Evolutionary conservation across 306 rosid genomes (phyloP), one percentile per base, ranked within the genome.

Genomic region (Cicer bijugum): DNA sequence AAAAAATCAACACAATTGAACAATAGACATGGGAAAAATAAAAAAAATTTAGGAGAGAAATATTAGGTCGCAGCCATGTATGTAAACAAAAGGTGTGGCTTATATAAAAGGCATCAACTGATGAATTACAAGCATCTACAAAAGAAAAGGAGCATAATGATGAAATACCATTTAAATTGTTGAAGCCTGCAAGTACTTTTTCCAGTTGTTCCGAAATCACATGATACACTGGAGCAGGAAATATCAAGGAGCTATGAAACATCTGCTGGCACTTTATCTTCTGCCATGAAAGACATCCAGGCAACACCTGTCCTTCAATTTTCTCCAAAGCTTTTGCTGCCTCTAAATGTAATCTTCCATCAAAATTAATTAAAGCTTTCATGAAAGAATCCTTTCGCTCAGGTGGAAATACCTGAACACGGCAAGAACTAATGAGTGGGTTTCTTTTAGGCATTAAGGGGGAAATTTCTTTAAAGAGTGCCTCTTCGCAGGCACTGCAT

Each of bases 311-410:
- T 50, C 97, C 96, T 80, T 94, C 96, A 71, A 94, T 76, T 67
- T 82, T 80, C 82, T 94, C 97, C 82, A 94, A 84, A 63, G 97
- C 97, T 82, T 77, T 87, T 14, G 99, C 99, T 8, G 97, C 99
- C 83, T 94, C 99, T 75, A 89, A 82, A 77, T 94, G 99, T 57
- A 91, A 84, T 80, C 99, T 87, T 76, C 99, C 96, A 79, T 91
- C 97, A 81, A 94, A 94, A 43, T 72, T 84, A 74, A 94, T 79
- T 44, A 82, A 51, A 64, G 99, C 99, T 79, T 71, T 89, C 85
- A 86, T 84, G 86, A 73, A 89, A 61, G 47, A 6, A 82, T 82
- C 89, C 83, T 79, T 91, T 0, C 84, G 88, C 76, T 86, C 90
- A 44, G 97, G 96, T 44, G 71, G 67, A 53, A 77, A 75, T 56